Percentiles rank a stretch among this genome's conserved stretches.
phyloP scores from a whole-genome alignment of 1,139 yeast genomes.

The Candida tropicalis region DNA sequence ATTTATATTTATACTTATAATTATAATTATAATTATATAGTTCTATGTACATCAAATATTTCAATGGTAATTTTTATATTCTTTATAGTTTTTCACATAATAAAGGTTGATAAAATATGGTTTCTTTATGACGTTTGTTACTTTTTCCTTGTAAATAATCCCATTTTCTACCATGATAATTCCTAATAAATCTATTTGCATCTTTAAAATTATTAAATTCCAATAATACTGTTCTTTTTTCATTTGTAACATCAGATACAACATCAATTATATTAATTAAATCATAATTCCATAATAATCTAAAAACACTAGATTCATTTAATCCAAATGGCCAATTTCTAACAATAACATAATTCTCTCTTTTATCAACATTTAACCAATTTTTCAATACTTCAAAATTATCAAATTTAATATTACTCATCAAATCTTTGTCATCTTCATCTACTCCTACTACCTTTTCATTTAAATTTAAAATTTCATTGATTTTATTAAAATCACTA shows the following conservation, averaged over 20 bases:
- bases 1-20: background rate
- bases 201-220: conserved; percentile 50
- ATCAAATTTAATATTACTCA: conserved; percentile 14
- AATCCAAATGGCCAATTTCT: conserved; percentile 45
- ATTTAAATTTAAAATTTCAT: background rate
- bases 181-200: conserved; percentile 57
- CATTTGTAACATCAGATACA: conserved; percentile 29
- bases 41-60: conserved; percentile 1
- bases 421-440: conserved; percentile 10
- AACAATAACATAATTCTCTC: conserved; percentile 31
- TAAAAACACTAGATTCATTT: conserved; percentile 31
- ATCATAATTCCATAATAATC: conserved; percentile 45
- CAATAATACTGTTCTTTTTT: conserved; percentile 36
- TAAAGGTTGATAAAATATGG: conserved; percentile 39
- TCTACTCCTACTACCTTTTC: background rate
- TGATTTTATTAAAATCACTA: conserved; percentile 4
- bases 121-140: conserved; percentile 13
- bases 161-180: conserved; percentile 54
- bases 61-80: background rate
- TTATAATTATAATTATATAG: no score
- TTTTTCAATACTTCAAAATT: background rate
- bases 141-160: conserved; percentile 26
- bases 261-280: conserved; percentile 28
- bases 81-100: conserved; percentile 38
- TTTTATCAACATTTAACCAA: conserved; percentile 3